Evolutionary conservation across 345 rosid species (phyloP).

Genomic region (Sonneratia alba): DNA sequence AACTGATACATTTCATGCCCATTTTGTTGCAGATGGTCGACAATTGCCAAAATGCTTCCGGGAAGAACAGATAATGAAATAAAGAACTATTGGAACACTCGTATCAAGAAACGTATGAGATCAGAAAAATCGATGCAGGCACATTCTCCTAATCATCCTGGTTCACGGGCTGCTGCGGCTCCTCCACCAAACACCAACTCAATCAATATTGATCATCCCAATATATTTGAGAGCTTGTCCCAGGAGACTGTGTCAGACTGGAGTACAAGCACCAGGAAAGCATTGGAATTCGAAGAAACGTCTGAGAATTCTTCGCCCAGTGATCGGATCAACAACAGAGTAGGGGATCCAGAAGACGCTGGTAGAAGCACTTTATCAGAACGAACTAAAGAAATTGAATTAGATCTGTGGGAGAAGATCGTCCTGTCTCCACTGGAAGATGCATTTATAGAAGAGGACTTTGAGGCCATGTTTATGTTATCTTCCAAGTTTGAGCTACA

Average conservation of each 20-base stretch:
- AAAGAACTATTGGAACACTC: conserved; percentile 17
- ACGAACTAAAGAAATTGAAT: neutral
- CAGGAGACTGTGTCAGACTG: neutral
- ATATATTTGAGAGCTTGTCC: neutral
- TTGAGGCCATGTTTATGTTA: neutral
- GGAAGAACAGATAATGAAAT: conserved; percentile 16
- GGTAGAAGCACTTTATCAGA: too few relatives aligned
- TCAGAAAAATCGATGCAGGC: too few relatives aligned
- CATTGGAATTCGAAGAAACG: neutral
- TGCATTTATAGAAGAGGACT: neutral
- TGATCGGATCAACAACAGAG: neutral
- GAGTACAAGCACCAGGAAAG: neutral
- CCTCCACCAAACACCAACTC: neutral
- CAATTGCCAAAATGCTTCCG: conserved; percentile 4
- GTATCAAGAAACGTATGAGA: neutral
- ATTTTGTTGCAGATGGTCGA: conserved; percentile 10
- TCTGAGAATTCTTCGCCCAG: neutral
- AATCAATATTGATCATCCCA: neutral
- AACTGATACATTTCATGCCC: neutral
- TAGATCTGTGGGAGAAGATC: neutral
- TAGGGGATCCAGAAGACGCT: neutral
- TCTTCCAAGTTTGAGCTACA: neutral
- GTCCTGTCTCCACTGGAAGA: neutral
- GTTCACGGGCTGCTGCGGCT: neutral
- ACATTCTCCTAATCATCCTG: neutral